phyloP scores from a whole-genome alignment of 495 filamentous ascomycete species.

The Penicillium flavigenum region DNA sequence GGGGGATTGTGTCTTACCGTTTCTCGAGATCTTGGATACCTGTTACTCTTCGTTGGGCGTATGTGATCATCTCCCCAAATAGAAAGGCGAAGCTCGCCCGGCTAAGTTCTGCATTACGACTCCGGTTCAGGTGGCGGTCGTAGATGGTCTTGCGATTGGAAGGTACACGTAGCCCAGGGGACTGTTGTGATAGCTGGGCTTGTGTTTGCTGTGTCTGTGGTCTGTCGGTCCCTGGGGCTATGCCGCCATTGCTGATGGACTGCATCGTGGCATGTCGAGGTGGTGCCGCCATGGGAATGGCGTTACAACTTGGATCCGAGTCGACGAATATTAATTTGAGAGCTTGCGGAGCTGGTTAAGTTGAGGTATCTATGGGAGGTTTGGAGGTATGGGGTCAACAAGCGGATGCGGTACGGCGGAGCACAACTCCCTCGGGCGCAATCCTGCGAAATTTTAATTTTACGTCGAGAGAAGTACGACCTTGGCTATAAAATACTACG shows the following conservation, averaged over 20 bases:
- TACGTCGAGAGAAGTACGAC: background rate
- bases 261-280: slow-evolving; percentile 41
- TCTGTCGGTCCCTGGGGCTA: slow-evolving; percentile 30
- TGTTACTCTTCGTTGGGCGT: slow-evolving; percentile 86
- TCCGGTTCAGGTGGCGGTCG: slow-evolving; percentile 89
- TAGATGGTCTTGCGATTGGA: slow-evolving; percentile 97
- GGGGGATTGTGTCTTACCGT: slow-evolving; percentile 53
- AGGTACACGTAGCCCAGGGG: slow-evolving; percentile 83
- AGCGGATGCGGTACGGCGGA: slow-evolving; percentile 31
- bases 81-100: slow-evolving; percentile 93
- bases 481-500: background rate
- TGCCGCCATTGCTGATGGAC: slow-evolving; percentile 35
- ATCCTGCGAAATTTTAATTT: slow-evolving; percentile 4
- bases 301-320: background rate
- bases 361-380: slow-evolving; percentile 7
- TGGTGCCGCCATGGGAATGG: slow-evolving; percentile 36
- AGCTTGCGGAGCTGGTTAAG: background rate
- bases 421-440: slow-evolving; percentile 28
- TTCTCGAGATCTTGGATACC: slow-evolving; percentile 93
- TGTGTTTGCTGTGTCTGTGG: slow-evolving; percentile 19
- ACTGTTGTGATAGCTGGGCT: slow-evolving; percentile 35
- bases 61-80: slow-evolving; percentile 95
- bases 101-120: slow-evolving; percentile 80
- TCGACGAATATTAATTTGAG: background rate
- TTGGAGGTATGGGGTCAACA: slow-evolving; percentile 3